Percentiles rank a stretch among this genome's conserved stretches.
Evolutionary conservation across 2,329 filamentous ascomycete species (phyloP).

Genomic region (Elsinoe ampelina): DNA sequence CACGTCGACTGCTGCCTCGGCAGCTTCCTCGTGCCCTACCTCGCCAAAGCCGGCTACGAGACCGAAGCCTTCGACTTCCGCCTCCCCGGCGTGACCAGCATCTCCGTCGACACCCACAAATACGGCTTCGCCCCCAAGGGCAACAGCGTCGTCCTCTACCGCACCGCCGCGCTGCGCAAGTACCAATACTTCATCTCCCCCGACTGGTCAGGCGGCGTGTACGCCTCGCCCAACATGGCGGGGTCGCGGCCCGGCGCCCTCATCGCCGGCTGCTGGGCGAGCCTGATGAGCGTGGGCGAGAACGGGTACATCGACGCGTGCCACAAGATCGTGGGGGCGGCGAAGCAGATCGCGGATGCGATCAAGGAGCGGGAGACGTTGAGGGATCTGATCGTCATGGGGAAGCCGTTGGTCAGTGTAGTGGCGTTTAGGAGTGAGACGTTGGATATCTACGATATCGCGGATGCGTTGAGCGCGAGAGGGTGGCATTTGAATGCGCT

Average conservation of each 20-base stretch:
- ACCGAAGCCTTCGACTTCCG: conserved; percentile 86
- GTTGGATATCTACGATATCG: conserved; percentile 90
- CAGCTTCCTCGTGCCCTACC: conserved; percentile 86
- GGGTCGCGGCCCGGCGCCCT: conserved; percentile 86
- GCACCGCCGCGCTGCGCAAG: conserved; percentile 63
- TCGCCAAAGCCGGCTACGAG: conserved; percentile 89
- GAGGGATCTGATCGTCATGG: conserved; percentile 68
- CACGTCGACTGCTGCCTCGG: conserved; percentile 98
- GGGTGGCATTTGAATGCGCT: conserved; percentile 96
- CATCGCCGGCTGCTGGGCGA: conserved; percentile 93
- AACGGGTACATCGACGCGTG: conserved; percentile 80
- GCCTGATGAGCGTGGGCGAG: conserved; percentile 80
- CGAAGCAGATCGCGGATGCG: conserved; percentile 70
- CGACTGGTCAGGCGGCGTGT: conserved; percentile 92
- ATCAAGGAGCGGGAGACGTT: conserved; percentile 62
- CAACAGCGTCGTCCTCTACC: conserved; percentile 88
- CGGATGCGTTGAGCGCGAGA: conserved; percentile 71
- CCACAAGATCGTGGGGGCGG: conserved; percentile 74
- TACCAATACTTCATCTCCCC: conserved; percentile 97
- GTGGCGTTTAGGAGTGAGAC: conserved; percentile 76
- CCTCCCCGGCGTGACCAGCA: conserved; percentile 86
- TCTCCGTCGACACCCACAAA: conserved; percentile 96
- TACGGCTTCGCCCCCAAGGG: conserved; percentile 98
- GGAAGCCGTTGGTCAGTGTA: conserved; percentile 79
- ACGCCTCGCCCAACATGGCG: conserved; percentile 84